Base-by-base conservation (phyloP, 2,329 filamentous ascomycete genomes). In the Xylariaceae sp. region DNA sequence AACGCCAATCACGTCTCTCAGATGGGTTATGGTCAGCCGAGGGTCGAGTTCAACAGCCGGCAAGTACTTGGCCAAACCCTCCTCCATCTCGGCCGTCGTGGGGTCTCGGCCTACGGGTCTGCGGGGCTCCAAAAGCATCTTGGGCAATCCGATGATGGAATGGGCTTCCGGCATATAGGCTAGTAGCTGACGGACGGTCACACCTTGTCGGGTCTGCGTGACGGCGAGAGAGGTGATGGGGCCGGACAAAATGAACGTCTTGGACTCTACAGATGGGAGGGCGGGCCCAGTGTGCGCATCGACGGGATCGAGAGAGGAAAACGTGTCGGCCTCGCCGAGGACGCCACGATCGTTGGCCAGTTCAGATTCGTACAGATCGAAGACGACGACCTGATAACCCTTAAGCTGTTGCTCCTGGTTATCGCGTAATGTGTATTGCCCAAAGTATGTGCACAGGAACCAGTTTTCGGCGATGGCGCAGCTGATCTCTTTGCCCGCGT, bases 391-490 rank as follows among this genome's bases (percentile, higher is more conserved):
- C 63, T 96, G 90, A 69, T 96, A 89, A 36, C 92, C 92, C 69
- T 90, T 90, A 54, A 92, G 81, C 5, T 75, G 70, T 50, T 79
- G 76, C n/a, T 77, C 71, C 3, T 73, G 64, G 19, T 78, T 73
- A 55, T 85, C 81, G 41, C 76, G 71, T 31, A 86, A 76, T 3
- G 74, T 72, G 65, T 85, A 86, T 61, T 81, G 73, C 34, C 79
- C 81, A 62, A 82, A 87, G 69, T 92, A 89, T 7, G 90, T 88
- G 74, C 96, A 97, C 6, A 86, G 81, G 65, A 95, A 92, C 91
- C 93, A 97, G 72, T 99, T 97, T 75, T 99, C 94, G 0, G 91
- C 88, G 47, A 97, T 78, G 22, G 84, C 82, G 40, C 91, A 90
- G 18, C 88, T 78, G 54, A 96, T 87, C 0, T 86, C 80, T 66